Evolutionary conservation across 164 flowering plant genomes (phyloP), one percentile per base, ranked within the genome.

Genomic region (Taxillus chinensis): DNA sequence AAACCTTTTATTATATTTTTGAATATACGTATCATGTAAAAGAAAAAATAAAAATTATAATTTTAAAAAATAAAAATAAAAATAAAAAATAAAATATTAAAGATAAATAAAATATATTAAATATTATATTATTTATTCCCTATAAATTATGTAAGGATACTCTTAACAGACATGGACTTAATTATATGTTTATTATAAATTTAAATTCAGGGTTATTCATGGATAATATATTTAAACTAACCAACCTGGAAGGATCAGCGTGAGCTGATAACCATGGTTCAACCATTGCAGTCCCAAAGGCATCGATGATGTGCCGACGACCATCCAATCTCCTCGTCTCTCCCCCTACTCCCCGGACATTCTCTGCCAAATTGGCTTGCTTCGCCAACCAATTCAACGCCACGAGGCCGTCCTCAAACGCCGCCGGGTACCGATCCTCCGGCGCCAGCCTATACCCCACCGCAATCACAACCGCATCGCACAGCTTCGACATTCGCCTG

Each of bases 381-480:
- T 89, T 86, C 37, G 75, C 85, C 66, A 89, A 58, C 96, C 96
- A 86, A 78, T 79, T 77, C 85, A 89, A 68, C 52, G 79, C 96
- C 78, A 83, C 83, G 68, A 82, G n/a, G 39, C 96, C 96, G 73
- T 89, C 92, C 60, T 89, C 96, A 73, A 89, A 89, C 2, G 96
- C 91, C 0, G 85, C 86, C 4, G 96, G 92, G 66, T 80, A 89
- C 71, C 75, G 64, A 70, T 69, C 80, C 81, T 89, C 96, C 8
- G 92, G 92, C 14, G 96, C 96, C 64, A 89, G 73, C 71, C 96
- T 78, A 64, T 89, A 89, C 67, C 96, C 96, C 15, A 89, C 92
- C 0, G 90, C 86, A 61, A 89, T 60, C 27, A 89, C 90, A 52
- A 89, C 78, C 45, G 75, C 96, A 75, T 89, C 96, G 61, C 90